Evolutionary conservation across 2,329 filamentous ascomycete species (phyloP).

Genomic region (Rosellinia necatrix): DNA sequence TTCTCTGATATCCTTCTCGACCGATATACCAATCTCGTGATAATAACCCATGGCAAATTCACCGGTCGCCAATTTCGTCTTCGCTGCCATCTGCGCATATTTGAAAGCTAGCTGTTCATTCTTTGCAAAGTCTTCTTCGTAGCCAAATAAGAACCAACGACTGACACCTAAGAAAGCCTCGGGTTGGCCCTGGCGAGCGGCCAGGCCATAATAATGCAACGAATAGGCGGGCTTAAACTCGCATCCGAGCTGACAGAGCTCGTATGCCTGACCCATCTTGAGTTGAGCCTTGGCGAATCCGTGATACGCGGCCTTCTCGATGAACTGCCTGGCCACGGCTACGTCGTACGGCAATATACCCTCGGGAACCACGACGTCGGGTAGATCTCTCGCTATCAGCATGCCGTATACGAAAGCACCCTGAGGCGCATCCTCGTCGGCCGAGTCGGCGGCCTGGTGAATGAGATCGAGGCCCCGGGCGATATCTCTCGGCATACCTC

Average conservation of each 20-base stretch:
- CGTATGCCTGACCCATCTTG: constrained; percentile 96
- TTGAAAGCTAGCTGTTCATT: constrained; percentile 93
- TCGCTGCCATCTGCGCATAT: constrained; percentile 86
- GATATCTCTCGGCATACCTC: constrained; percentile 85
- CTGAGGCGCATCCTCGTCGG: constrained; percentile 95
- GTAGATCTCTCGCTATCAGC: constrained; percentile 86
- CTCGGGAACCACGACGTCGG: constrained; percentile 83
- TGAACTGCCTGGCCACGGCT: constrained; percentile 77
- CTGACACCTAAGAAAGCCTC: constrained; percentile 96
- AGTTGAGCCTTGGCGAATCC: constrained; percentile 96
- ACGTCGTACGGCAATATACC: constrained; percentile 72
- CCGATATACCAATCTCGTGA: constrained; percentile 92
- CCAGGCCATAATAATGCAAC: constrained; percentile 92
- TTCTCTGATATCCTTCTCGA: constrained; percentile 79
- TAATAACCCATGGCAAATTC: constrained; percentile 98
- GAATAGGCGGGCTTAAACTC: constrained; percentile 94
- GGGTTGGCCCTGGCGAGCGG: constrained; percentile 86
- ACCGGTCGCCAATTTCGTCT: constrained; percentile 80
- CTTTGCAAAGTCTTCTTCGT: constrained; percentile 89
- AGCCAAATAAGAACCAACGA: constrained; percentile 97
- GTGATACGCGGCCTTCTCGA: constrained; percentile 94
- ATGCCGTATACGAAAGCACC: constrained; percentile 96
- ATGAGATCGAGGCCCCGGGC: constrained; percentile 80
- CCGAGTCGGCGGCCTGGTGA: constrained; percentile 77
- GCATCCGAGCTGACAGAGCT: constrained; percentile 90